Percentiles rank a stretch among this genome's conserved stretches.
Evolutionary conservation across 1,284 basidiomycete species (phyloP).

Genomic region (Peniophora sp.): DNA sequence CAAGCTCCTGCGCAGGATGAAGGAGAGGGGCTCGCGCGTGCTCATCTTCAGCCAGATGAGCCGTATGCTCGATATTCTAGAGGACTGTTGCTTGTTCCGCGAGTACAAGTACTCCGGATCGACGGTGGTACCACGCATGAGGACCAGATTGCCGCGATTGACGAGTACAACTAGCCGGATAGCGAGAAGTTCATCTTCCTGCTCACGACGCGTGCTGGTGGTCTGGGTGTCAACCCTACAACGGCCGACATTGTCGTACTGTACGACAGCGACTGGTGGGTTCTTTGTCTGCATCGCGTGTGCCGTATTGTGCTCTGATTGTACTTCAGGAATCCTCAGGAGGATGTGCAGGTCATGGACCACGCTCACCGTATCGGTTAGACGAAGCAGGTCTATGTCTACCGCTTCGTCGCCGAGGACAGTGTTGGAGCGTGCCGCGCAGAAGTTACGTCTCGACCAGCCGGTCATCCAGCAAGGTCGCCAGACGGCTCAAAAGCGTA

Average conservation of each 20-base stretch:
- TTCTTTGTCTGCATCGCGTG: neutral
- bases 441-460: constrained; percentile 94
- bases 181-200: constrained; percentile 98
- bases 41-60: constrained; percentile 99
- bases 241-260: constrained; percentile 93
- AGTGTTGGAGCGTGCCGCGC: constrained; percentile 97
- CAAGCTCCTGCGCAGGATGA: constrained; percentile 95
- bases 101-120: constrained; percentile 91
- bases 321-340: constrained; percentile 83
- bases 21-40: constrained; percentile 87
- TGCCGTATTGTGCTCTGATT: constrained; percentile 1
- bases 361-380: constrained; percentile 98
- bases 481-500: constrained; percentile 53
- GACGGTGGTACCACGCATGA: constrained; percentile 96
- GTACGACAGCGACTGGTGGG: constrained; percentile 95
- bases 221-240: constrained; percentile 95
- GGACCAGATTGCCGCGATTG: constrained; percentile 91
- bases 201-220: constrained; percentile 94
- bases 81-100: constrained; percentile 96
- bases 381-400: constrained; percentile 99
- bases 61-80: constrained; percentile 89
- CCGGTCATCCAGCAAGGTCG: constrained; percentile 97
- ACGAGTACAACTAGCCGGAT: constrained; percentile 94
- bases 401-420: constrained; percentile 94
- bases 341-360: constrained; percentile 98